Evolutionary conservation across 2,329 filamentous ascomycete species (phyloP).

Genomic region (Cercospora brassicicola): DNA sequence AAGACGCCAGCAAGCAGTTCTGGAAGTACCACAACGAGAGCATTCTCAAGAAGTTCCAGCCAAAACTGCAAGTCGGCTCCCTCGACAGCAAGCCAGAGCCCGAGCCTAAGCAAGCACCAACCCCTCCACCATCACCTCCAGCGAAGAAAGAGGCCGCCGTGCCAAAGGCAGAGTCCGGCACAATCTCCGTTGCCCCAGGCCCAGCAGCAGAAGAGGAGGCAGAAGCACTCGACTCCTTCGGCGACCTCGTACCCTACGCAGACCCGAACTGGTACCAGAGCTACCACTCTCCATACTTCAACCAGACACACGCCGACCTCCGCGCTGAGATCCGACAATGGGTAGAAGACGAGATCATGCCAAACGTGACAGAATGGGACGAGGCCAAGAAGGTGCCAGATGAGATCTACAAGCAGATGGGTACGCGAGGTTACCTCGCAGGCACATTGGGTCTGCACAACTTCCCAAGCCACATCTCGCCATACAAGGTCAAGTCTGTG

Average conservation of each 20-base stretch:
- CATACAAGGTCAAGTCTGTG: constrained; percentile 73
- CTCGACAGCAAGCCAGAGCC: constrained; percentile 82
- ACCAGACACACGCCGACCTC: constrained; percentile 87
- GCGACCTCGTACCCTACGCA: constrained; percentile 82
- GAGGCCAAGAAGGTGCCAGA: constrained; percentile 88
- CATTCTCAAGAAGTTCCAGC: constrained; percentile 79
- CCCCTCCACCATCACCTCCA: constrained; percentile 53
- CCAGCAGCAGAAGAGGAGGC: constrained; percentile 51
- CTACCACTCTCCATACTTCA: constrained; percentile 95
- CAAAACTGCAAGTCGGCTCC: constrained; percentile 78
- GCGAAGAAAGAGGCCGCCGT: constrained; percentile 54
- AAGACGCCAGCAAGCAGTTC: constrained; percentile 68
- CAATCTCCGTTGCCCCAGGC: constrained; percentile 44
- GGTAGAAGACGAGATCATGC: constrained; percentile 86
- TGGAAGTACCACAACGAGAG: constrained; percentile 75
- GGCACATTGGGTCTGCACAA: constrained; percentile 76
- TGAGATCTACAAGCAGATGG: constrained; percentile 92
- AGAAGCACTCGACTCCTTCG: constrained; percentile 80
- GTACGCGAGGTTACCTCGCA: constrained; percentile 87
- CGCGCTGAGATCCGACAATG: constrained; percentile 88
- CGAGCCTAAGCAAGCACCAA: constrained; percentile 48
- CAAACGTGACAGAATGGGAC: constrained; percentile 93
- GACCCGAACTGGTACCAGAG: constrained; percentile 74
- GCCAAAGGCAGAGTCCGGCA: constrained; percentile 61
- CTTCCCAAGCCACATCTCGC: constrained; percentile 74